Evolutionary conservation across 345 rosid genomes (phyloP), one percentile per base, ranked within the genome.

Genomic region (Balakata baccata): DNA sequence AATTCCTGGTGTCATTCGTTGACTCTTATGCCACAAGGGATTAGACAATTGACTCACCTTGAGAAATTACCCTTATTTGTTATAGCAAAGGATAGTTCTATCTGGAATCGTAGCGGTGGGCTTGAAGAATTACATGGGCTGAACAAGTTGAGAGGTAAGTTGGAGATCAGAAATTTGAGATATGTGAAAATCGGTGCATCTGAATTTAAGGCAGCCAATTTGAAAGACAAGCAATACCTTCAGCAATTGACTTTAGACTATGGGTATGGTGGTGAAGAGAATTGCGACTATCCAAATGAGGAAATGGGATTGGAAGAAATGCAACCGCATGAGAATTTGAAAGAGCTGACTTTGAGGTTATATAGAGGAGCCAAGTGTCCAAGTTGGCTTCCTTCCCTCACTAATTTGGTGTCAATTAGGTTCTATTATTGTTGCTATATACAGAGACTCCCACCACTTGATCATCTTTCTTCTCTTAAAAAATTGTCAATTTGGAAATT

Each of bases 381-480:
- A 0, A 67, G 70, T 10, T 67, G 70, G 70, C 10, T 66, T 47
- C 25, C 57, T 47, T 2, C 9, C n/a, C 57, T 50, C 58, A 25
- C 57, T 11, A 25, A 51, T 50, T 6, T 67, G 16, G 71, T 50
- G 1, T 34, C 12, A 1, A 29, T 67, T 63, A 0, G 4, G 23
- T 4, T 76, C 4, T 0, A 2, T 1, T 0, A 7, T 0, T 0
- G 41, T 12, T 53, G 3, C 0, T 0, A 0, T 0, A 6, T 29
- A 6, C 7, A 25, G 4, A 0, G 45, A 50, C 56, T 67, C 17
- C 71, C 58, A 6, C 18, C 58, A 1, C 20, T 67, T 0, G 10
- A 67, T 50, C 12, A 52, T 6, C 7, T 67, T 43, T 37, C 70
- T 50, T 49, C 4, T 67, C 59, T 67, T 49, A 34, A 51, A 29